Evolutionary conservation across 2,329 filamentous ascomycete genomes (phyloP).

Genomic region (Aspergillus sp.): DNA sequence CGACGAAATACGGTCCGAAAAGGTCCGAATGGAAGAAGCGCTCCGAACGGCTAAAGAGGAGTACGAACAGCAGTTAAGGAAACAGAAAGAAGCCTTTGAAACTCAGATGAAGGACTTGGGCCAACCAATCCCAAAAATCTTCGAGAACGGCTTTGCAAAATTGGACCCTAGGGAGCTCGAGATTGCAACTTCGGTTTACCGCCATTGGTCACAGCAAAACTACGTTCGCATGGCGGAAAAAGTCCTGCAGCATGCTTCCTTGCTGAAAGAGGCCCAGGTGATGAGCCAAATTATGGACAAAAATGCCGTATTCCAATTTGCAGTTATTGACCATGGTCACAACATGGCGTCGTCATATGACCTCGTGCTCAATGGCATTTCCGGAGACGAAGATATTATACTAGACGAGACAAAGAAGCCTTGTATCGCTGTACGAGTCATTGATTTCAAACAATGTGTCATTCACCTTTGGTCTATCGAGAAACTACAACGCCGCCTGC

Average conservation of each 20-base stretch:
- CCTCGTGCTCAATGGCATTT: constrained; percentile 86
- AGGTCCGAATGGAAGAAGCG: constrained; percentile 76
- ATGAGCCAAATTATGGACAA: constrained; percentile 97
- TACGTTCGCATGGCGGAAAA: constrained; percentile 93
- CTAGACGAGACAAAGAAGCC: constrained; percentile 81
- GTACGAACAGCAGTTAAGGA: constrained; percentile 79
- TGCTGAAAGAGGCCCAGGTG: constrained; percentile 91
- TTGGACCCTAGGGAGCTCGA: constrained; percentile 69
- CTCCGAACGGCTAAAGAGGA: constrained; percentile 75
- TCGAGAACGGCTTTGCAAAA: constrained; percentile 39
- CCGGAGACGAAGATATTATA: constrained; percentile 76
- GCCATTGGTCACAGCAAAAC: constrained; percentile 76
- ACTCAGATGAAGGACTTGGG: constrained; percentile 74
- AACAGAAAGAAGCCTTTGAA: constrained; percentile 80
- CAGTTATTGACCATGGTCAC: constrained; percentile 83
- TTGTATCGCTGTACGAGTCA: constrained; percentile 82
- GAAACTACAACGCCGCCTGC: constrained; percentile 81
- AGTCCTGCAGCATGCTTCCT: constrained; percentile 79
- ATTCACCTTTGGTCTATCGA: constrained; percentile 92
- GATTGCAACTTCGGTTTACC: constrained; percentile 61
- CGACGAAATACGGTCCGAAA: constrained; percentile 79
- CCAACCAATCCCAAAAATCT: constrained; percentile 50
- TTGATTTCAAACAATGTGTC: constrained; percentile 82
- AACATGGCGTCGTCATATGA: constrained; percentile 91
- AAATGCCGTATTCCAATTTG: constrained; percentile 89